A percentile compares a stretch with the other conserved stretches of the same genome.
Conservation (phyloP, 1,284 basidiomycete genomes). For the Salmacisia buchloeana region DNA sequence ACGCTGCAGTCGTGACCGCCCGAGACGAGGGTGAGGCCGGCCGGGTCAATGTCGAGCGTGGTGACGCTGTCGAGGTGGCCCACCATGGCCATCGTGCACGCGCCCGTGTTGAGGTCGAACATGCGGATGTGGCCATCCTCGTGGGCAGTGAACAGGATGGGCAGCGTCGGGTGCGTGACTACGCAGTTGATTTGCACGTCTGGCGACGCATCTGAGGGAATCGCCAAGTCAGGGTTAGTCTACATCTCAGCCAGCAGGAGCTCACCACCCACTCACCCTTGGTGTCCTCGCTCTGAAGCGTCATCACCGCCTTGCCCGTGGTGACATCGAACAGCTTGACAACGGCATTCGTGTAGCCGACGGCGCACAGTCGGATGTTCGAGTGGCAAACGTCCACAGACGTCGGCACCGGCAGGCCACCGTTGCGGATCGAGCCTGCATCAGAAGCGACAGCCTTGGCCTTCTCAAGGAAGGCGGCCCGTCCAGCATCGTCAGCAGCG, state of each 20-base stretch:
- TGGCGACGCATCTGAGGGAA: constrained; percentile 60
- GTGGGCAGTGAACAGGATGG: constrained; percentile 79
- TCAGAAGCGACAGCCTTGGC: constrained; percentile 10
- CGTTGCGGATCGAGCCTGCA: constrained; percentile 11
- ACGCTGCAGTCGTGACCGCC: constrained; percentile 89
- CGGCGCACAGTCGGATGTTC: constrained; percentile 55
- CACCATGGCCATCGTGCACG: constrained; percentile 79
- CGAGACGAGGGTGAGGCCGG: constrained; percentile 79
- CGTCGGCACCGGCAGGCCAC: constrained; percentile 61
- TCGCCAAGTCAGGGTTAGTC: constrained; percentile 1
- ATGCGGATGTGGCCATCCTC: constrained; percentile 90
- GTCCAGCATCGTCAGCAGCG: constrained; percentile 31
- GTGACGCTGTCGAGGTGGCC: constrained; percentile 89
- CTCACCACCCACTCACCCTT: constrained; percentile 53
- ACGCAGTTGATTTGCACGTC: constrained; percentile 82
- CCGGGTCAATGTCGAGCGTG: constrained; percentile 77
- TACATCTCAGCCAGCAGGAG: not conserved
- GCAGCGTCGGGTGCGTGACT: constrained; percentile 82
- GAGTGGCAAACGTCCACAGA: constrained; percentile 68
- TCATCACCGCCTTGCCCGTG: constrained; percentile 70
- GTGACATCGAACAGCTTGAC: constrained; percentile 87
- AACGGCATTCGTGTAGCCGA: constrained; percentile 81
- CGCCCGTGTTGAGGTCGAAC: constrained; percentile 76
- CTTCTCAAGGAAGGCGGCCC: constrained; percentile 51
- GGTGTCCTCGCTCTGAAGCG: constrained; percentile 64